Conservation (phyloP, 345 rosid genomes). For the Erysimum cheiranthoides region DNA sequence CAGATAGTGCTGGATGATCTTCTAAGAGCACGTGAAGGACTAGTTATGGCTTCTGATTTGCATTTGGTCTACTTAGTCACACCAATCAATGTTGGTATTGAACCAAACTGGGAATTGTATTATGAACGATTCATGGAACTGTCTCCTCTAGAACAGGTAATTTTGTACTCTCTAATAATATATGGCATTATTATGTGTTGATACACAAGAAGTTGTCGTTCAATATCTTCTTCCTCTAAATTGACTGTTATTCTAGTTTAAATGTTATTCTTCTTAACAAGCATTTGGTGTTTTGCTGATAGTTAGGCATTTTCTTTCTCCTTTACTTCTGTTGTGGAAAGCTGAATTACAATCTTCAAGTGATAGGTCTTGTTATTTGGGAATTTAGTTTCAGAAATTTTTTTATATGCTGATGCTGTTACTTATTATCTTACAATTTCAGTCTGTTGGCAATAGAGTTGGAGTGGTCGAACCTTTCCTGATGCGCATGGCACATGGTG, state of each 20-base stretch:
- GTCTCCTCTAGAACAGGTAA: slow-evolving; percentile 89
- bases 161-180: slow-evolving; percentile 23
- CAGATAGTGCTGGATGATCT: slow-evolving; percentile 97
- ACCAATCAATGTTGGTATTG: slow-evolving; percentile 91
- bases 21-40: slow-evolving; percentile 94
- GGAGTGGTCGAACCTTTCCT: slow-evolving; percentile 93
- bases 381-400: slow-evolving; percentile 10
- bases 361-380: slow-evolving; percentile 17
- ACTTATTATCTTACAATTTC: slow-evolving; percentile 44
- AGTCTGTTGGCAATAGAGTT: slow-evolving; percentile 97
- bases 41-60: slow-evolving; percentile 95
- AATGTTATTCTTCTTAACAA: slow-evolving; percentile 18
- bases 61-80: slow-evolving; percentile 92
- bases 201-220: slow-evolving; percentile 21
- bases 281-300: slow-evolving; percentile 2
- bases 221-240: slow-evolving; percentile 12
- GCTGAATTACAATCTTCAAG: slow-evolving; percentile 22
- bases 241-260: slow-evolving; percentile 24
- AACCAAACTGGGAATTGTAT: slow-evolving; percentile 96
- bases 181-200: slow-evolving; percentile 16
- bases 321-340: slow-evolving; percentile 7
- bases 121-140: slow-evolving; percentile 88
- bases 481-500: slow-evolving; percentile 99
- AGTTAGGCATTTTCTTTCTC: slow-evolving; percentile 19
- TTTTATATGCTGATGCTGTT: slow-evolving; percentile 31